Conservation (phyloP, 1,139 yeast species). For the Yamadazyma mexicana region DNA sequence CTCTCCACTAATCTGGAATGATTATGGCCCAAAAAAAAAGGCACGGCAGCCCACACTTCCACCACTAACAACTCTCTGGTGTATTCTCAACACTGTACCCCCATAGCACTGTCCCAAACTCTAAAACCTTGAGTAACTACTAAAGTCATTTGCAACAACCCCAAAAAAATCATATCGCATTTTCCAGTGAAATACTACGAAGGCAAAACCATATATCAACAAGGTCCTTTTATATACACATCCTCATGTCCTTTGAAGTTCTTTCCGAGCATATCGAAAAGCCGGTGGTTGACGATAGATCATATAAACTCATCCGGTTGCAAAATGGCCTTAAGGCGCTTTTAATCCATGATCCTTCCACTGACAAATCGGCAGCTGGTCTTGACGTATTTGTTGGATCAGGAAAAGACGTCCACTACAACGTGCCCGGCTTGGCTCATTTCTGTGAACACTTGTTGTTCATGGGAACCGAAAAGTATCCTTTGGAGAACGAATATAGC, state of each 20-base stretch:
- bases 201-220: too few species aligned
- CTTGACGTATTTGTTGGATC: constrained; percentile 91
- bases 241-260: background rate
- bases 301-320: constrained; percentile 66
- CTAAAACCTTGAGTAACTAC: too few species aligned
- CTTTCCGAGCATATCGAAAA: constrained; percentile 36
- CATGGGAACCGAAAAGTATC: constrained; percentile 96
- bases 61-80: too few species aligned
- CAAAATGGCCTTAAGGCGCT: constrained; percentile 72
- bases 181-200: too few species aligned
- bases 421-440: constrained; percentile 87
- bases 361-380: constrained; percentile 93
- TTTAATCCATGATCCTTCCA: constrained; percentile 76
- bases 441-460: constrained; percentile 94
- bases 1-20: too few species aligned
- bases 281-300: constrained; percentile 74
- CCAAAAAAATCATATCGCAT: constrained; percentile 2
- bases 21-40: too few species aligned
- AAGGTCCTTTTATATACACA: too few species aligned
- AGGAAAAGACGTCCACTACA: constrained; percentile 69
- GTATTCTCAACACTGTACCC: too few species aligned
- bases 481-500: constrained; percentile 85
- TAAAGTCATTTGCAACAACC: background rate
- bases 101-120: too few species aligned
- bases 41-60: too few species aligned